These are phyloP conservation scores for Pulveroboletus sp. DNA, from an alignment of 768 basidiomycete species.

Conservation along the genomic window DNA sequence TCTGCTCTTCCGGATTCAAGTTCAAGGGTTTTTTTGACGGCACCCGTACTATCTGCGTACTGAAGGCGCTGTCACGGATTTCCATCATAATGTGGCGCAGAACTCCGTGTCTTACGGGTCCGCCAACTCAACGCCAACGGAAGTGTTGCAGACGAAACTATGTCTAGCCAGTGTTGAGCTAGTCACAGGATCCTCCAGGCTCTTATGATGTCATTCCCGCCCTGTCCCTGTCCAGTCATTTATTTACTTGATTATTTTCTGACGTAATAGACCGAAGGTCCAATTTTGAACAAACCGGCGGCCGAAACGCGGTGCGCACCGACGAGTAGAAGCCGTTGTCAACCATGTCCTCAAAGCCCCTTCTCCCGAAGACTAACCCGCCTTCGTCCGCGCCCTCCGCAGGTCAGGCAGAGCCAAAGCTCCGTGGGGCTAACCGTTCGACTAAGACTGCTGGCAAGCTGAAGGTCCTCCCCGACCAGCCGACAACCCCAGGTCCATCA, in stretches of 20 bases:
- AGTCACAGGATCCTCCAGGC: neutral
- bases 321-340: conserved; percentile 12
- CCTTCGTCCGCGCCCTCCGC: conserved; percentile 10
- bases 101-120: neutral
- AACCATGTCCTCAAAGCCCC: conserved; percentile 30
- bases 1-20: neutral
- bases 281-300: conserved; percentile 13
- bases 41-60: neutral
- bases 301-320: conserved; percentile 8
- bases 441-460: conserved; percentile 83
- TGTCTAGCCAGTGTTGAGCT: too few relatives aligned
- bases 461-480: conserved; percentile 85
- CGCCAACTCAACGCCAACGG: too few relatives aligned
- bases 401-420: conserved; percentile 43
- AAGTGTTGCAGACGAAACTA: neutral
- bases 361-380: conserved; percentile 30
- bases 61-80: too few relatives aligned
- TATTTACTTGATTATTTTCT: conserved; percentile 12
- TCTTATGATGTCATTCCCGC: conserved; percentile 11
- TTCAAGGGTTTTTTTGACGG: neutral
- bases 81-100: neutral
- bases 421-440: conserved; percentile 70
- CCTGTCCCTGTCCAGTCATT: neutral
- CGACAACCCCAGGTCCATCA: conserved; percentile 44
- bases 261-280: neutral